These are phyloP conservation scores for Leptodermis oblonga DNA, from an alignment of 257 asterid genomes.

Conservation along the genomic window DNA sequence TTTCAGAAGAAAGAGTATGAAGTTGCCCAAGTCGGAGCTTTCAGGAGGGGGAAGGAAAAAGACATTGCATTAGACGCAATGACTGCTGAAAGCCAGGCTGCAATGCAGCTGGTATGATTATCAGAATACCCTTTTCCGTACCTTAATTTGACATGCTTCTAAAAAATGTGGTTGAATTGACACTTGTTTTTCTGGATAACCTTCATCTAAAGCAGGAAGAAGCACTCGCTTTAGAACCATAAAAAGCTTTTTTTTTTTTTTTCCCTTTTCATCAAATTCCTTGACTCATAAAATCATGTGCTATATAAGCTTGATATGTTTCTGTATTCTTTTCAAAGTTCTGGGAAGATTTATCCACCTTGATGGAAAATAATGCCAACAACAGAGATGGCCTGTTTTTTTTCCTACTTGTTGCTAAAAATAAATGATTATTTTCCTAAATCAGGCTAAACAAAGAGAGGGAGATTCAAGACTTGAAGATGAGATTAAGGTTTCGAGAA, in stretches of 20 bases:
- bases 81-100: conserved; percentile 72
- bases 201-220: neutral
- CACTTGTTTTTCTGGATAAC: neutral
- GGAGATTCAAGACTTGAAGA: conserved; percentile 85
- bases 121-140: neutral
- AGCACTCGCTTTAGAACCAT: conserved; percentile 4
- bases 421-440: conserved; percentile 11
- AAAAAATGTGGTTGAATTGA: neutral
- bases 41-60: conserved; percentile 84
- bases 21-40: conserved; percentile 91
- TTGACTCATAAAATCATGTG: neutral
- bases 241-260: neutral
- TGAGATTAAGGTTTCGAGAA: conserved; percentile 90
- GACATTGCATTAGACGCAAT: conserved; percentile 63
- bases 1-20: conserved; percentile 83
- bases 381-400: neutral
- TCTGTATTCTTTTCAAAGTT: neutral
- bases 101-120: conserved; percentile 69
- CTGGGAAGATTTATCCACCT: neutral
- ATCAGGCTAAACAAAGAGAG: conserved; percentile 91
- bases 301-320: neutral
- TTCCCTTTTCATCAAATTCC: neutral
- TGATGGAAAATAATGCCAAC: neutral
- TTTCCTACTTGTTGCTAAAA: neutral
- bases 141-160: neutral